A percentile compares a stretch with the other conserved stretches of the same genome.
phyloP scores from a whole-genome alignment of 2,329 filamentous ascomycete species.

The Aspergillus fumigatus region DNA sequence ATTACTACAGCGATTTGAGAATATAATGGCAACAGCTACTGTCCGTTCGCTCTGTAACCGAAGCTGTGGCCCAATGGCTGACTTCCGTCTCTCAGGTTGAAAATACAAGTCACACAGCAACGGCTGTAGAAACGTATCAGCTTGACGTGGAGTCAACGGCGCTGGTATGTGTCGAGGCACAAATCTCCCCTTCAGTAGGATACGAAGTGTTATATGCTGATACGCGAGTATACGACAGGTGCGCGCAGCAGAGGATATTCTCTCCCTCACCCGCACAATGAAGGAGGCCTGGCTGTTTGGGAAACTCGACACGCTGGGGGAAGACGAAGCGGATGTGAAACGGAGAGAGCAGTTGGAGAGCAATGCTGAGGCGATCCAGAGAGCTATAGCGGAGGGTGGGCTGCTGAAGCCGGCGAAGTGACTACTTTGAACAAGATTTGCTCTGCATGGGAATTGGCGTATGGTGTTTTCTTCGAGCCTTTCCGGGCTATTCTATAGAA shows the following conservation, averaged over 20 bases:
- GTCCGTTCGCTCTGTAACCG: constrained; percentile 27
- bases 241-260: constrained; percentile 58
- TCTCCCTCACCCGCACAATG: constrained; percentile 56
- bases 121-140: constrained; percentile 54
- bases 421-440: neutral
- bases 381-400: constrained; percentile 35
- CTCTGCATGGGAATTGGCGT: neutral
- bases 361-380: constrained; percentile 45
- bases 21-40: constrained; percentile 51
- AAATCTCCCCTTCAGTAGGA: neutral
- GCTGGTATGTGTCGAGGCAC: constrained; percentile 41
- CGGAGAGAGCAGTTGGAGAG: constrained; percentile 43
- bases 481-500: too few species aligned
- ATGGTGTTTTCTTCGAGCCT: neutral
- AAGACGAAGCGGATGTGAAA: constrained; percentile 37
- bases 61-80: neutral
- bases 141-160: constrained; percentile 57
- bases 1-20: constrained; percentile 51
- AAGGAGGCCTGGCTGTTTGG: constrained; percentile 67
- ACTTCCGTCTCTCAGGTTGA: constrained; percentile 36
- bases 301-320: constrained; percentile 54
- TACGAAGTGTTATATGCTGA: too few species aligned
- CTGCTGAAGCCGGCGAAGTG: constrained; percentile 17
- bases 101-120: constrained; percentile 50
- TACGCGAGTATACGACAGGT: constrained; percentile 38